Evolutionary conservation across 768 basidiomycete species (phyloP).

Genomic region (Amanita thiersii): DNA sequence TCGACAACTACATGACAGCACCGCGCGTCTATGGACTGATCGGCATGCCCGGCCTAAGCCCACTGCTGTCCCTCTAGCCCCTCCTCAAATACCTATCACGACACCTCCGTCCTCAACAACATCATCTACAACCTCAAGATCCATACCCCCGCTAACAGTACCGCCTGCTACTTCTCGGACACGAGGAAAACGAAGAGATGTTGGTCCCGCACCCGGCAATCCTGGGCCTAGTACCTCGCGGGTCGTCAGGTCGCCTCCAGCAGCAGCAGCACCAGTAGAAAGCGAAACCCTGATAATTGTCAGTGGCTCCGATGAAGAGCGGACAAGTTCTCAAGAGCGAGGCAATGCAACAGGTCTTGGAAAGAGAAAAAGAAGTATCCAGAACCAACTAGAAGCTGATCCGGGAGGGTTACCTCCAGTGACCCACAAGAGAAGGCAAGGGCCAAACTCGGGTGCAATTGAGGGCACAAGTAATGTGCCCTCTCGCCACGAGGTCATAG

Average conservation of each 20-base stretch:
- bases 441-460: neutral
- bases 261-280: neutral
- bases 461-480: neutral
- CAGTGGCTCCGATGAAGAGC: conserved; percentile 22
- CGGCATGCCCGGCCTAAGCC: conserved; percentile 52
- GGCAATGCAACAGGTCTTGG: conserved; percentile 15
- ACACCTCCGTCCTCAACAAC: conserved; percentile 13
- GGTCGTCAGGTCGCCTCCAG: neutral
- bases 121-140: conserved; percentile 28
- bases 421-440: conserved; percentile 15
- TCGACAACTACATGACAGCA: conserved; percentile 65
- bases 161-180: conserved; percentile 12
- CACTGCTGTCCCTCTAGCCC: conserved; percentile 7
- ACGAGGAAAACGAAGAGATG: conserved; percentile 8
- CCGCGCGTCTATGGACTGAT: conserved; percentile 72
- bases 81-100: conserved; percentile 17
- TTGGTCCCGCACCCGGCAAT: neutral
- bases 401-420: no score
- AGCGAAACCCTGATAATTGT: conserved; percentile 15
- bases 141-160: conserved; percentile 14
- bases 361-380: conserved; percentile 24
- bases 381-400: conserved; percentile 17
- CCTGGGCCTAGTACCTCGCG: conserved; percentile 2
- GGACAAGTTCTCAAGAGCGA: conserved; percentile 6
- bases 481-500: conserved; percentile 4